Evolutionary conservation across 2,329 filamentous ascomycete species (phyloP).

Genomic region (Botryotinia narcissicola): DNA sequence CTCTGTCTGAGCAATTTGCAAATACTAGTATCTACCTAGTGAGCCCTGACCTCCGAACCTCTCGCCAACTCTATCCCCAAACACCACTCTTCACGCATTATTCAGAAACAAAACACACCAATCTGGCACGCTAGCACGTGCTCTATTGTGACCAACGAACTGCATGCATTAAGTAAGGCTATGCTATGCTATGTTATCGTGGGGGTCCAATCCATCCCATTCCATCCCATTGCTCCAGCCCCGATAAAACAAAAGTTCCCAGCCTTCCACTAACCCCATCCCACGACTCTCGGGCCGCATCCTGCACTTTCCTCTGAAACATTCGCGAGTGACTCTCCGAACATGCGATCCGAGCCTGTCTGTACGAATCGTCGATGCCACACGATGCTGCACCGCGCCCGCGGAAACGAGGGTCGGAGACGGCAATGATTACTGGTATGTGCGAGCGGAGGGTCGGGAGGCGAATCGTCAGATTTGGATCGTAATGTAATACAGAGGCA

Average conservation of each 20-base stretch:
- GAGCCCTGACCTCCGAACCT: background rate
- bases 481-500: background rate
- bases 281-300: background rate
- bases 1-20: background rate
- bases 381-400: background rate
- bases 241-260: background rate
- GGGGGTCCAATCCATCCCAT: background rate
- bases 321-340: background rate
- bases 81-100: background rate
- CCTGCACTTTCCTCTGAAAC: background rate
- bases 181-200: background rate
- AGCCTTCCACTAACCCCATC: background rate
- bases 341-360: background rate
- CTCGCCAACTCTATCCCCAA: background rate
- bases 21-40: background rate
- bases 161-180: background rate
- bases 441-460: background rate
- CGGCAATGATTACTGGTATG: background rate
- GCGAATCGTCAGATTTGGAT: background rate
- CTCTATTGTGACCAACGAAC: background rate
- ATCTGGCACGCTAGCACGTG: background rate
- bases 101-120: background rate
- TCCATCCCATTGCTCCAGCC: background rate
- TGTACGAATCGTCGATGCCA: background rate
- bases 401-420: background rate